Evolutionary conservation across 805 yeast species (phyloP).

Genomic region (Isabelozyma rhagii): DNA sequence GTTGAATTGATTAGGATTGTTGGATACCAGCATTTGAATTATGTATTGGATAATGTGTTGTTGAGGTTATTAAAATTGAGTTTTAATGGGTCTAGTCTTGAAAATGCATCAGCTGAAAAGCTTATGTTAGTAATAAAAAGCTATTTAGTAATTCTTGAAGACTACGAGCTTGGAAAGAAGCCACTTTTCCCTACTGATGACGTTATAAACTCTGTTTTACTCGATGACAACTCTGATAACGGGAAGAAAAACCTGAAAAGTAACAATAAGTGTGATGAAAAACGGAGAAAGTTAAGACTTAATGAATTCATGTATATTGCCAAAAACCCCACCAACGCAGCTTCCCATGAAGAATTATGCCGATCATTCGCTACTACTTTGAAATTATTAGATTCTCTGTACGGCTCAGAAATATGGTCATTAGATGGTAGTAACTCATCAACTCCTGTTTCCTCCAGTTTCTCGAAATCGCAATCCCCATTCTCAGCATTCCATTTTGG

Average conservation of each 20-base stretch:
- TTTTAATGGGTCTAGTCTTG: constrained; percentile 57
- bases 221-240: not conserved
- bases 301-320: constrained; percentile 41
- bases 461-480: constrained; percentile 34
- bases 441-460: constrained; percentile 8
- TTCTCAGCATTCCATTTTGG: constrained; percentile 40
- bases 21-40: constrained; percentile 76
- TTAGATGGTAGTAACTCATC: constrained; percentile 12
- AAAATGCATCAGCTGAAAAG: constrained; percentile 66
- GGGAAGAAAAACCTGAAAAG: not conserved
- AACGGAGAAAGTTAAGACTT: constrained; percentile 1
- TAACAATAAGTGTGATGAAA: not conserved
- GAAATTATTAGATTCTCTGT: constrained; percentile 55
- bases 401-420: constrained; percentile 40
- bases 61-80: constrained; percentile 64
- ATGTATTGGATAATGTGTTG: constrained; percentile 73
- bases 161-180: constrained; percentile 48
- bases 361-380: constrained; percentile 53
- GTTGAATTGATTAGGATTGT: constrained; percentile 73
- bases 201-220: constrained; percentile 16
- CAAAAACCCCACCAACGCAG: constrained; percentile 42
- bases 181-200: constrained; percentile 75
- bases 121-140: constrained; percentile 66
- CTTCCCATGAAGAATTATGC: constrained; percentile 70
- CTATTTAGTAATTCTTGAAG: constrained; percentile 68